phyloP scores from a whole-genome alignment of 2,329 filamentous ascomycete genomes.

The Seiridium unicorne region DNA sequence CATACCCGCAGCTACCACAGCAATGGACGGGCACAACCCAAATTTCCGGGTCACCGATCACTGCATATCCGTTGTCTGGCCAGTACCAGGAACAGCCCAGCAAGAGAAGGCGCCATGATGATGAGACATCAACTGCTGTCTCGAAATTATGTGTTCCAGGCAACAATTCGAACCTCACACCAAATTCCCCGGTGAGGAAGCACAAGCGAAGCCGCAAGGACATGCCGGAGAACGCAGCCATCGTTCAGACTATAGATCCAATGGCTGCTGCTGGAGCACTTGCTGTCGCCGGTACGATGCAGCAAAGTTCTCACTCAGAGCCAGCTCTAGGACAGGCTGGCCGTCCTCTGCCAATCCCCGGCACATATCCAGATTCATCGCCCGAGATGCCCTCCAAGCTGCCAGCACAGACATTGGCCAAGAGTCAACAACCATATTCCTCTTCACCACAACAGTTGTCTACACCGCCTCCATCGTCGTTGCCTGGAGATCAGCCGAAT shows the following conservation, averaged over 20 bases:
- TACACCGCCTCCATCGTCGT: neutral
- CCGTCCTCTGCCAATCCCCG: neutral
- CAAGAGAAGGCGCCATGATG: neutral
- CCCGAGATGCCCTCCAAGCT: neutral
- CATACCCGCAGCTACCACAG: neutral
- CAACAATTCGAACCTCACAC: no score
- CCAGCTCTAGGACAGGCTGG: neutral
- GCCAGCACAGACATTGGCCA: neutral
- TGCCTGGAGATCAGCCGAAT: neutral
- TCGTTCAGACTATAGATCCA: no score
- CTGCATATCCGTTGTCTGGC: neutral
- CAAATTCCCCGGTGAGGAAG: no score
- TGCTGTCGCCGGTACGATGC: neutral
- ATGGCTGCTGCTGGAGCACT: no score
- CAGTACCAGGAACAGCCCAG: neutral
- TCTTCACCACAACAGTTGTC: neutral
- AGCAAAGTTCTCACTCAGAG: neutral
- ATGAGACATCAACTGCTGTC: neutral
- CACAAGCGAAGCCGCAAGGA: no score
- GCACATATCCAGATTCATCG: neutral
- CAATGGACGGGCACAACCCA: neutral
- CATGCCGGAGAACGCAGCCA: no score
- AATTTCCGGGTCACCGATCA: neutral
- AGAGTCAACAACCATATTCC: neutral
- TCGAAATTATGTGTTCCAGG: no score